phyloP scores from a whole-genome alignment of 129 eudicot species.

The Saussurea involucrata region DNA sequence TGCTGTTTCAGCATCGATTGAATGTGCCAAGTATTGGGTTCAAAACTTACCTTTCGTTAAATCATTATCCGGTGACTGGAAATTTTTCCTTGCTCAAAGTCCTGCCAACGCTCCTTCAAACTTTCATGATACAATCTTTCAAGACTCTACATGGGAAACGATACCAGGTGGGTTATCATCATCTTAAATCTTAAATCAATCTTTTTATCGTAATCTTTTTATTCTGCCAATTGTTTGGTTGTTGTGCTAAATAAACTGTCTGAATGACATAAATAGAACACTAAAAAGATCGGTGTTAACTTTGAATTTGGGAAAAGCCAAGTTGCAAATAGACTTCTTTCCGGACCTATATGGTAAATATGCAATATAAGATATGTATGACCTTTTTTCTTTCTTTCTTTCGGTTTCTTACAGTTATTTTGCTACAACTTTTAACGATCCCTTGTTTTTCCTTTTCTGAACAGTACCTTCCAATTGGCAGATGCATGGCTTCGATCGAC shows the following conservation, averaged over 20 bases:
- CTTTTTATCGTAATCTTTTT: background rate
- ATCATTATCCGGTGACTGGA: slow-evolving; percentile 89
- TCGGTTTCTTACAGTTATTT: background rate
- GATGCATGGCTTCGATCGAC: slow-evolving; percentile 88
- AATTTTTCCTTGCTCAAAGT: slow-evolving; percentile 63
- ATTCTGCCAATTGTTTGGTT: background rate
- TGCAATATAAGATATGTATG: background rate
- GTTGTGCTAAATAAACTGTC: background rate
- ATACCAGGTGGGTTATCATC: slow-evolving; percentile 58
- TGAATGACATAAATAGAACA: background rate
- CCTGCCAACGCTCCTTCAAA: slow-evolving; percentile 53
- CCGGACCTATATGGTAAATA: background rate
- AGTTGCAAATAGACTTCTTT: slow-evolving; percentile 4
- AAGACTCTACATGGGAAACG: slow-evolving; percentile 79
- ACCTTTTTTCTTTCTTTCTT: background rate
- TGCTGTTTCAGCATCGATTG: slow-evolving; percentile 76
- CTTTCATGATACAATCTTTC: slow-evolving; percentile 53
- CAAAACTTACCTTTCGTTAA: slow-evolving; percentile 76
- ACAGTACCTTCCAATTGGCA: slow-evolving; percentile 98
- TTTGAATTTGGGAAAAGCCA: background rate
- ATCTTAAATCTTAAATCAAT: background rate
- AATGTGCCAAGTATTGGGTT: slow-evolving; percentile 89
- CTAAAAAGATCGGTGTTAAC: background rate
- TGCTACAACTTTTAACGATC: slow-evolving; percentile 9
- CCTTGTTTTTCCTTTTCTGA: slow-evolving; percentile 16